Percentiles rank a stretch among this genome's conserved stretches.
These are phyloP conservation scores for Fusarium siculi DNA, from an alignment of 2,329 filamentous ascomycete genomes.

Conservation along the genomic window DNA sequence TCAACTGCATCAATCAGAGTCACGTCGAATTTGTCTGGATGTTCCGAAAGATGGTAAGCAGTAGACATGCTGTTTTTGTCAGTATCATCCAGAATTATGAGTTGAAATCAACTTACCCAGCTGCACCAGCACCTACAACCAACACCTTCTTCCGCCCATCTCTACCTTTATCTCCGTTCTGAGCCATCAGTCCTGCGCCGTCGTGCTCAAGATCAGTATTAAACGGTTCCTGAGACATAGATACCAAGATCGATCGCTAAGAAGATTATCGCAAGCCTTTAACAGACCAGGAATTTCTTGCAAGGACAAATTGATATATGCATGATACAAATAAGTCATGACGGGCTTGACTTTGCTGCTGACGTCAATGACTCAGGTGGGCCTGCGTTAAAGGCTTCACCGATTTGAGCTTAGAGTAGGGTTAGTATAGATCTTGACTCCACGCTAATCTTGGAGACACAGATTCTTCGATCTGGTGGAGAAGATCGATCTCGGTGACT, in stretches of 20 bases:
- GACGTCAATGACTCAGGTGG: slow-evolving; percentile 35
- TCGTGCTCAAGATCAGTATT: slow-evolving; percentile 24
- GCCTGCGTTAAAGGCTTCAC: neutral
- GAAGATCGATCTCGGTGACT: neutral
- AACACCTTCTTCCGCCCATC: slow-evolving; percentile 20
- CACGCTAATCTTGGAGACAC: neutral
- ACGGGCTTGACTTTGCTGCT: slow-evolving; percentile 32
- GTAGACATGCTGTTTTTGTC: slow-evolving; percentile 19
- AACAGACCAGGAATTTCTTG: too few relatives aligned
- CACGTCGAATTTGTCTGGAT: slow-evolving; percentile 26
- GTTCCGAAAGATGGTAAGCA: slow-evolving; percentile 18
- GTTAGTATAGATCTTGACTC: slow-evolving; percentile 16
- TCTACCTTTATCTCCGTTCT: slow-evolving; percentile 17
- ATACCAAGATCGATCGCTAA: neutral
- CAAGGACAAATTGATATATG: neutral
- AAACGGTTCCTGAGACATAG: neutral
- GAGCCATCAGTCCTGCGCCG: slow-evolving; percentile 22
- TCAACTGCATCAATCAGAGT: slow-evolving; percentile 28
- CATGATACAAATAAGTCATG: slow-evolving; percentile 10
- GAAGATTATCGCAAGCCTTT: neutral
- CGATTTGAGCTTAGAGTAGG: slow-evolving; percentile 3
- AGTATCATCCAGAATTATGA: accelerated
- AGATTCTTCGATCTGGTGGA: neutral
- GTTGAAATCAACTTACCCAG: slow-evolving; percentile 1
- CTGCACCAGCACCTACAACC: slow-evolving; percentile 27